Evolutionary conservation across 306 rosid genomes (phyloP).

Genomic region (Malus sylvestris): DNA sequence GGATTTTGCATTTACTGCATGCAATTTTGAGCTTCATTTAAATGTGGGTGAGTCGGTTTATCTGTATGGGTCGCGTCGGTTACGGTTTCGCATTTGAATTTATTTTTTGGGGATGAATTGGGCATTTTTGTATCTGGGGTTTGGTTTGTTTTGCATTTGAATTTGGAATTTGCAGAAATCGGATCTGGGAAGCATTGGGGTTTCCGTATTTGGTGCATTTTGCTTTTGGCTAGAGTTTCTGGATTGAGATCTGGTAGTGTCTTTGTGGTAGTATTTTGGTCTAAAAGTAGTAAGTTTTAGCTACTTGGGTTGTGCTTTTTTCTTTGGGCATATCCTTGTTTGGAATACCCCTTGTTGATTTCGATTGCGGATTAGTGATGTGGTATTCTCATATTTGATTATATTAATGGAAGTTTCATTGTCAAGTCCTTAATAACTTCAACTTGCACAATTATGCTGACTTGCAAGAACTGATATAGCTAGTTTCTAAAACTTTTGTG

Average conservation of each 20-base stretch:
- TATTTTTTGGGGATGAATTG: conserved; percentile 23
- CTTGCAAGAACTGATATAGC: conserved; percentile 2
- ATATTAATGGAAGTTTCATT: conserved; percentile 1
- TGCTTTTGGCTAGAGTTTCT: conserved; percentile 9
- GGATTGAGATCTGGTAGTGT: conserved; percentile 51
- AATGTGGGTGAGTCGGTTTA: conserved; percentile 17
- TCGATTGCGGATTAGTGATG: conserved; percentile 33
- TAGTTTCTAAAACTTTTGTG: neutral
- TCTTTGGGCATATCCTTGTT: neutral
- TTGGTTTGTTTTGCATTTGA: conserved; percentile 26
- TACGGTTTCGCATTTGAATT: conserved; percentile 36
- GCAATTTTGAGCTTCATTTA: conserved; percentile 16
- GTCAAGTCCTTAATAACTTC: neutral
- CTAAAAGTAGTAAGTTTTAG: conserved; percentile 32
- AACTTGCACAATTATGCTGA: conserved; percentile 1
- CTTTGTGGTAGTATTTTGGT: conserved; percentile 21
- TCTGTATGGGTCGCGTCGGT: conserved; percentile 19
- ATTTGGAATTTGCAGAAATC: conserved; percentile 36
- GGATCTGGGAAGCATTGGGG: conserved; percentile 61
- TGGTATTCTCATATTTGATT: conserved; percentile 19
- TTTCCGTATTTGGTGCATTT: conserved; percentile 30
- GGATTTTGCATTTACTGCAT: conserved; percentile 31
- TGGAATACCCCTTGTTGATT: conserved; percentile 12
- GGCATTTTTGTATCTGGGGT: conserved; percentile 23
- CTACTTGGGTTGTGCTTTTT: conserved; percentile 22